Percentiles rank a stretch among this genome's conserved stretches.
phyloP scores from a whole-genome alignment of 192 early-diverging fungal genomes.

The Linnemannia exigua region DNA sequence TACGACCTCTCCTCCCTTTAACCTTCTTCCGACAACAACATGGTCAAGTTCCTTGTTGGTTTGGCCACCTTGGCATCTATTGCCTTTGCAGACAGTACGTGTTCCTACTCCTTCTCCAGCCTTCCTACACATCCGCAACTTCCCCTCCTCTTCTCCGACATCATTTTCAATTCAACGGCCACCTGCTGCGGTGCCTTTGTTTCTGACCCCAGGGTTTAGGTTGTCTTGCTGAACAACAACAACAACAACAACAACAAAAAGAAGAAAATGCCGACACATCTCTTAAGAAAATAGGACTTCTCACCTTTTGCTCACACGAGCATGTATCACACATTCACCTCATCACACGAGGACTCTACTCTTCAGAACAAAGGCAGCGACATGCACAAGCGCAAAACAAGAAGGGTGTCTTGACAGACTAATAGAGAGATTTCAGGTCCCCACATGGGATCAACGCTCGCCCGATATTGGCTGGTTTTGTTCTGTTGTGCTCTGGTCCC shows the following conservation, averaged over 20 bases:
- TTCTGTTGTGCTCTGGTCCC: neutral
- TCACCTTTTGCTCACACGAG: too few relatives aligned
- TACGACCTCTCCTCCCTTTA: neutral
- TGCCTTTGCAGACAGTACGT: slow-evolving; percentile 54
- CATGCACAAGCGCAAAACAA: neutral
- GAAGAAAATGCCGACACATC: too few relatives aligned
- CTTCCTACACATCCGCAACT: neutral
- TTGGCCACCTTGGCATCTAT: slow-evolving; percentile 39
- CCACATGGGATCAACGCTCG: neutral
- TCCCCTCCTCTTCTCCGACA: neutral
- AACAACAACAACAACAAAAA: too few relatives aligned
- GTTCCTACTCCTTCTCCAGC: too few relatives aligned
- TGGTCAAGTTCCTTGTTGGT: slow-evolving; percentile 43
- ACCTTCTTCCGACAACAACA: neutral
- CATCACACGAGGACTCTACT: too few relatives aligned
- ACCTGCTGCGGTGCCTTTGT: too few relatives aligned
- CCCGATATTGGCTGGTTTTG: neutral
- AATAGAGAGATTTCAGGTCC: neutral
- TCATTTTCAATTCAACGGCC: neutral
- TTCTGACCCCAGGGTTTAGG: too few relatives aligned
- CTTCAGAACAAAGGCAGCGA: too few relatives aligned
- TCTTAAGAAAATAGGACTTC: too few relatives aligned
- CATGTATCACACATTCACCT: too few relatives aligned
- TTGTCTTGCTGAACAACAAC: too few relatives aligned
- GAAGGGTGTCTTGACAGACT: neutral